phyloP scores from a whole-genome alignment of 2,329 filamentous ascomycete genomes.

The Fusarium poae region DNA sequence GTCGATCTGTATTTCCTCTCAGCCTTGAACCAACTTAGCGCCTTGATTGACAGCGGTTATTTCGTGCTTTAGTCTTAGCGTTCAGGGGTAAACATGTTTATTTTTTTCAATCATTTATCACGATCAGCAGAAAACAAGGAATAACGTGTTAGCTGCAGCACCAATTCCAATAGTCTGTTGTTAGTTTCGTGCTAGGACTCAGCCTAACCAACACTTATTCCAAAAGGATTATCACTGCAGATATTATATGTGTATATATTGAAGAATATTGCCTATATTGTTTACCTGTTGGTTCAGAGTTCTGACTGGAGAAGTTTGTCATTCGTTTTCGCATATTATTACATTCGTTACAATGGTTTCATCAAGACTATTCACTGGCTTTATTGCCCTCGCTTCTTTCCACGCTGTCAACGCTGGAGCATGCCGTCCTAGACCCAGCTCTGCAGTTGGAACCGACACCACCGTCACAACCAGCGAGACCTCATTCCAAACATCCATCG shows the following conservation, averaged over 20 bases:
- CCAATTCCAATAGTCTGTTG: neutral
- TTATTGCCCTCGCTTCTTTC: conserved; percentile 1
- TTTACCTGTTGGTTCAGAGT: neutral
- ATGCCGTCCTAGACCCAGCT: conserved; percentile 6
- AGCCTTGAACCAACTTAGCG: neutral
- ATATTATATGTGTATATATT: neutral
- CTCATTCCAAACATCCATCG: neutral
- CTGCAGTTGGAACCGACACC: neutral
- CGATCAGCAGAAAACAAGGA: conserved; percentile 12
- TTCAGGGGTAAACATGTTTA: conserved; percentile 1
- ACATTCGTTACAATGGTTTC: conserved; percentile 5
- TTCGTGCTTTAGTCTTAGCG: neutral
- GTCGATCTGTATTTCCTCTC: conserved; percentile 10
- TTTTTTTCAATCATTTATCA: neutral
- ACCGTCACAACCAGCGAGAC: neutral
- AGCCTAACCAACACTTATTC: neutral
- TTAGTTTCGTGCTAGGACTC: neutral
- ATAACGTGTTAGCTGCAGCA: neutral
- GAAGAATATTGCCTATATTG: neutral
- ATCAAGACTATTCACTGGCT: neutral
- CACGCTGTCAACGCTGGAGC: conserved; percentile 1
- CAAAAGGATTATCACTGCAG: neutral
- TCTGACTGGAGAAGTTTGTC: neutral
- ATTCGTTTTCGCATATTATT: neutral
- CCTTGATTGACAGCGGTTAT: neutral